These are phyloP conservation scores for Beauveria scarabaeidicola DNA, from an alignment of 2,329 filamentous ascomycete genomes.

Conservation along the genomic window DNA sequence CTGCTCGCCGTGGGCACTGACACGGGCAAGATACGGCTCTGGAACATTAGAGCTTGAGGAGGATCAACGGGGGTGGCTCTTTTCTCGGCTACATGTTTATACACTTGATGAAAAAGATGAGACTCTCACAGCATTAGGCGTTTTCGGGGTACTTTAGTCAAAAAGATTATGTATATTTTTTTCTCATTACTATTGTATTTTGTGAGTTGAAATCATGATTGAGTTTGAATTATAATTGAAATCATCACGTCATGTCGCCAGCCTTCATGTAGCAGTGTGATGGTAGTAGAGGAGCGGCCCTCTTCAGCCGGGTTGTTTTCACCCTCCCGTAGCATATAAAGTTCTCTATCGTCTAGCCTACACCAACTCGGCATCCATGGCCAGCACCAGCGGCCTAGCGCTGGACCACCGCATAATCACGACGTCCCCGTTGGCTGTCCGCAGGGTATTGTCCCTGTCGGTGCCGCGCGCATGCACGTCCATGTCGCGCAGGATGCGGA, in stretches of 20 bases:
- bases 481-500: conserved; percentile 57
- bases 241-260: neutral
- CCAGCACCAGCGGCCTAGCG: conserved; percentile 51
- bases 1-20: conserved; percentile 84
- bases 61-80: neutral
- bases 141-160: conserved; percentile 1
- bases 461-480: conserved; percentile 53
- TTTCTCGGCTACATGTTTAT: neutral
- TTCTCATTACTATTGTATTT: neutral
- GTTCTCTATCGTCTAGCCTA: conserved; percentile 21
- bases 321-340: neutral
- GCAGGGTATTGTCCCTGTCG: conserved; percentile 52
- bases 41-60: conserved; percentile 67
- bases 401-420: conserved; percentile 68
- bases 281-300: neutral
- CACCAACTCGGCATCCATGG: conserved; percentile 49
- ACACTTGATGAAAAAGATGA: neutral
- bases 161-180: conserved; percentile 3
- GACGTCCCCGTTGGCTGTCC: conserved; percentile 53
- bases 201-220: neutral
- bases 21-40: conserved; percentile 76
- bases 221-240: neutral
- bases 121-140: conserved; percentile 9
- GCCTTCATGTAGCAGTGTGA: neutral
- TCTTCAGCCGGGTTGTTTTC: neutral